Percentiles rank a stretch among this genome's conserved stretches.
phyloP scores from a whole-genome alignment of 768 basidiomycete genomes.

The Russula emetica region DNA sequence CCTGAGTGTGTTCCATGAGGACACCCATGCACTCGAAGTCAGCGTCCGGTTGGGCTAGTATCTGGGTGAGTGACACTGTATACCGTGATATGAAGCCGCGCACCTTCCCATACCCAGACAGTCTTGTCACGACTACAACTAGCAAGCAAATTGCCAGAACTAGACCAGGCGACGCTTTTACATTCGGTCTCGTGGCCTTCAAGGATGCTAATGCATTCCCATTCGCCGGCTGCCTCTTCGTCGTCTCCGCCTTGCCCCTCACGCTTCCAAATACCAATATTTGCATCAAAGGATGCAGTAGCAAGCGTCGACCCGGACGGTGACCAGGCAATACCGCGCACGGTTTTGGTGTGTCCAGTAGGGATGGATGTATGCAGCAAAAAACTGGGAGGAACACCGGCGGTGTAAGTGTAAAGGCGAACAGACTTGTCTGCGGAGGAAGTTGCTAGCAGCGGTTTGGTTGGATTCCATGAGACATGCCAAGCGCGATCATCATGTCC shows the following conservation, averaged over 20 bases:
- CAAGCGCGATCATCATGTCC: conserved; percentile 87
- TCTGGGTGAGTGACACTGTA: conserved; percentile 2
- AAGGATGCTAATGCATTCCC: conserved; percentile 83
- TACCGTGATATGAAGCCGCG: conserved; percentile 23
- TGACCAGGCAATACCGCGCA: conserved; percentile 82
- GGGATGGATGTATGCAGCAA: conserved; percentile 59
- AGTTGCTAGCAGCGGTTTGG: conserved; percentile 75
- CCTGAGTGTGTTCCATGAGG: conserved; percentile 94
- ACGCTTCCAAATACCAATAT: conserved; percentile 87
- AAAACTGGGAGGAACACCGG: conserved; percentile 40
- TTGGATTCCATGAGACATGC: conserved; percentile 86
- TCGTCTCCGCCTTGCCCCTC: conserved; percentile 44
- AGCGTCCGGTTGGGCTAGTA: conserved; percentile 78
- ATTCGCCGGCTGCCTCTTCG: conserved; percentile 44
- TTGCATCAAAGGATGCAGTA: conserved; percentile 91
- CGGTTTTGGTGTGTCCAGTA: conserved; percentile 85
- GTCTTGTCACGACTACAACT: conserved; percentile 96
- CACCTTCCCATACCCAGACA: conserved; percentile 99
- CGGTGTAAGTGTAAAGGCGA: conserved; percentile 68
- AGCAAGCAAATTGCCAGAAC: conserved; percentile 62
- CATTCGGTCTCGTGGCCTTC: conserved; percentile 98
- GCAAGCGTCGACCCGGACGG: conserved; percentile 84
- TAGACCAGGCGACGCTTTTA: conserved; percentile 49
- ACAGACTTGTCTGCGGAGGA: conserved; percentile 95
- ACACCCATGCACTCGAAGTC: conserved; percentile 96